A percentile compares a stretch with the other conserved stretches of the same genome.
These are phyloP conservation scores for Lolium rigidum DNA, from an alignment of 176 grass and related monocot genomes.

Conservation along the genomic window DNA sequence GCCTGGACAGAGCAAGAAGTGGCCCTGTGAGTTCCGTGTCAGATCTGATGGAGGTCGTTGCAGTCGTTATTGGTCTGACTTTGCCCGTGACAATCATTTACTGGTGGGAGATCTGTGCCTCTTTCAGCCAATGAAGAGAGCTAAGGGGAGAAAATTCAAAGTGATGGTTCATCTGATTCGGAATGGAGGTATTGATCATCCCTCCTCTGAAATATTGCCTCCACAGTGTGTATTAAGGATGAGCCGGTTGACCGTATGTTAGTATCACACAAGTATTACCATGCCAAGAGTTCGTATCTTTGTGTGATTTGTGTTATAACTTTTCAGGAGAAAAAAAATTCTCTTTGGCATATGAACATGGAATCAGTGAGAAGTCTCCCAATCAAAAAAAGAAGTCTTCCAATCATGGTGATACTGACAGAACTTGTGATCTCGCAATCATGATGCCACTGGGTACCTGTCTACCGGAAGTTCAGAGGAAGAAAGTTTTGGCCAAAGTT, in stretches of 20 bases:
- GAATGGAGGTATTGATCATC: background rate
- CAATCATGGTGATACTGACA: background rate
- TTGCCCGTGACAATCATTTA: background rate
- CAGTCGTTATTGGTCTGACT: background rate
- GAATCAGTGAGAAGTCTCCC: background rate
- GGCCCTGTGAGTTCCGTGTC: background rate
- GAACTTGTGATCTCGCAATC: background rate
- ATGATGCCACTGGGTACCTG: background rate
- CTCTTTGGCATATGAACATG: background rate
- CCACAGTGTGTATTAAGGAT: background rate
- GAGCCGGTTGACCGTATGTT: background rate
- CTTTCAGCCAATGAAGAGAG: background rate
- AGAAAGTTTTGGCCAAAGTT: background rate
- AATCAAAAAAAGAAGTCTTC: background rate
- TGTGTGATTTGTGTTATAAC: background rate
- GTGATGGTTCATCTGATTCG: background rate
- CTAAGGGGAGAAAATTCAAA: background rate
- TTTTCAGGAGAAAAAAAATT: constrained; percentile 13
- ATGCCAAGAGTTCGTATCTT: background rate
- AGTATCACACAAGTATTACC: background rate
- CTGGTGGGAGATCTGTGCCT: background rate
- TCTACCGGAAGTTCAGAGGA: background rate
- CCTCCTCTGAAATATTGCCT: background rate
- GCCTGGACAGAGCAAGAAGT: background rate
- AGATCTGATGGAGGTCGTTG: background rate